Base-by-base conservation (phyloP, 768 basidiomycete genomes). In the Suillus tomentosus region DNA sequence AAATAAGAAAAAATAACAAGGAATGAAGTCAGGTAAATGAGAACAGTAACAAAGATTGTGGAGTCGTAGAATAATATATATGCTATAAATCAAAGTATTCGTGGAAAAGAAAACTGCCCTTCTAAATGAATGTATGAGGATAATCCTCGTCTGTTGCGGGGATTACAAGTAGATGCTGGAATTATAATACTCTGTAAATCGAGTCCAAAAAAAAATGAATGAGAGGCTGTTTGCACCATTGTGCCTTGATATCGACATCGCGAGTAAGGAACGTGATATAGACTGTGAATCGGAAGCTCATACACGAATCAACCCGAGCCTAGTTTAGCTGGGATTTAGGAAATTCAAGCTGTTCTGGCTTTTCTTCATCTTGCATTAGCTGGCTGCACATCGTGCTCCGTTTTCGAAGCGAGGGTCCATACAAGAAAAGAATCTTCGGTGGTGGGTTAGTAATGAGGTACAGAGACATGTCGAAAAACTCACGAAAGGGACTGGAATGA, bases 401-500 rank as follows among this genome's bases (percentile, higher is more conserved):
- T 47, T 68, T 63, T 27, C 78, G 71, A 50, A 76, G 73, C 27
- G 63, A 60, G 34, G 70, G 63, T 14, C 76, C 77, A 53, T 70
- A 77, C n/a, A 72, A 71, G 40, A 77, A 73, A 15, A 77, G 66
- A 50, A 75, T 36, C 73, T 73, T 50, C n/a, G 17, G 39, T 17
- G 27, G 56, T 11, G 37, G 22, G 39, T 31, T 15, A 31, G 5
- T 19, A 7, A 57, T 37, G 40, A 45, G 19, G 10, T n/a, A 11
- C 9, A 6, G 22, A 19, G 53, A 43, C 15, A 22, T 22, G 11
- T 56, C 15, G 5, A 56, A 11, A 13, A 17, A 53, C 83, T 61
- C 69, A 85, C 85, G 62, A 83, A 86, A 11, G 86, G 86, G 37
- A 90, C 85, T 3, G 85, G 81, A 22, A 85, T 76, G 73, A 89